Percentiles rank a stretch among this genome's conserved stretches.
These are phyloP conservation scores for Astragalus membranaceus DNA, from an alignment of 306 rosid species.

Conservation along the genomic window DNA sequence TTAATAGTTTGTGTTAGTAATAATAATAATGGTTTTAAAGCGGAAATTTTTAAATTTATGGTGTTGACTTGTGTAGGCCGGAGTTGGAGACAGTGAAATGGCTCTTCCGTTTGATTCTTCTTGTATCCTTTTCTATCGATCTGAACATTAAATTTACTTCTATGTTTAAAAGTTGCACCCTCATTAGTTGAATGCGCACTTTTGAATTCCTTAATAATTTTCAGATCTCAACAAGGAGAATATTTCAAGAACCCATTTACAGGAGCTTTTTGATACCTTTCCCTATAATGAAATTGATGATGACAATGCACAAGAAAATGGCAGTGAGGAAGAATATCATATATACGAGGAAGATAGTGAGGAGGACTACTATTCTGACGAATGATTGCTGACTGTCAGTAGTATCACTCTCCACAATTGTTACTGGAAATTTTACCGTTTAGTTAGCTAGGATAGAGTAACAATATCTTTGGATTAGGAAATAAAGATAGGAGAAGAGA, in stretches of 20 bases:
- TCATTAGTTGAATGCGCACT: not conserved
- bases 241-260: conserved; percentile 68
- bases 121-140: conserved; percentile 45
- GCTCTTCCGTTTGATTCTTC: conserved; percentile 55
- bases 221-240: conserved; percentile 50
- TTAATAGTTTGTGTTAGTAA: not conserved
- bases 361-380: conserved; percentile 35
- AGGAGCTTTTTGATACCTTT: conserved; percentile 80
- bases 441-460: not conserved
- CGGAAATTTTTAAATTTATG: not conserved
- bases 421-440: not conserved
- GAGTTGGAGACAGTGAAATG: conserved; percentile 49
- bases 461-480: not conserved
- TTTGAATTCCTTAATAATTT: conserved; percentile 44
- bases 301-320: conserved; percentile 20
- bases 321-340: conserved; percentile 61
- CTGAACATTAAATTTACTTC: conserved; percentile 4
- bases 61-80: conserved; percentile 46
- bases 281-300: conserved; percentile 36
- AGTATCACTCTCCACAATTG: not conserved
- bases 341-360: conserved; percentile 64
- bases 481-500: too few species aligned
- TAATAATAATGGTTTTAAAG: conserved; percentile 1
- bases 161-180: not conserved
- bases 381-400: conserved; percentile 12